Base-by-base conservation (phyloP, 2,329 filamentous ascomycete species). In the Talaromyces sp. region DNA sequence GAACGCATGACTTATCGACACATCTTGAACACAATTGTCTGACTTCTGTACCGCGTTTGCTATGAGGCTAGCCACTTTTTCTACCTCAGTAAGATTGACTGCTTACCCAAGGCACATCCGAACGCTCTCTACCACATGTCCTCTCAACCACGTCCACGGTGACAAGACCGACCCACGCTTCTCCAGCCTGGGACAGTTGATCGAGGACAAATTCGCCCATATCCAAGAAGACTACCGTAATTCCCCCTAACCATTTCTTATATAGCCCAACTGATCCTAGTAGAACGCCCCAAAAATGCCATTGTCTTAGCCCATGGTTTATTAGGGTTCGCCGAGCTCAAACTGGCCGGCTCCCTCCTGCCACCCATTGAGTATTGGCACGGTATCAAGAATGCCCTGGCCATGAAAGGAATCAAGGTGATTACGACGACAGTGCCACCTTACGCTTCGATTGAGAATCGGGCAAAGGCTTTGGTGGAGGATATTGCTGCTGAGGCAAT, bases 241-340 rank as follows among this genome's bases (percentile, higher is more conserved):
- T 22, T 6, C 6, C 9, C 22, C 33, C 33, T 22, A 7, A n/a
- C 4, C 4, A 37, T 2, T 27, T 3, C 10, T 56, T 2, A 25
- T 47, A 22, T 2, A 19, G 17, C 25, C 25, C 37, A 62, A 62
- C 62, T 66, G n/a, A 67, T 60, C 19, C 10, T 13, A 56, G 15
- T 50, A 79, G 75, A 75, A 60, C 75, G 77, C 9, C 84, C 82
- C 49, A 84, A 85, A 71, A 73, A 88, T 69, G 85, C 86, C 2
- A 83, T 89, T 61, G 82, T 89, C 58, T 83, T 89, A 10, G 87
- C 87, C 4, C 87, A 89, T 75, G 87, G 87, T n/a, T 79, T 89
- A 11, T 77, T 89, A 22, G 87, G 87, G n/a, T 89, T 89, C 73
- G 85, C 88, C 69, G 86, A 89, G 71, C 73, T 89, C 10, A 84